phyloP scores from a whole-genome alignment of 2,329 filamentous ascomycete species.

The Aspergillus sp. region DNA sequence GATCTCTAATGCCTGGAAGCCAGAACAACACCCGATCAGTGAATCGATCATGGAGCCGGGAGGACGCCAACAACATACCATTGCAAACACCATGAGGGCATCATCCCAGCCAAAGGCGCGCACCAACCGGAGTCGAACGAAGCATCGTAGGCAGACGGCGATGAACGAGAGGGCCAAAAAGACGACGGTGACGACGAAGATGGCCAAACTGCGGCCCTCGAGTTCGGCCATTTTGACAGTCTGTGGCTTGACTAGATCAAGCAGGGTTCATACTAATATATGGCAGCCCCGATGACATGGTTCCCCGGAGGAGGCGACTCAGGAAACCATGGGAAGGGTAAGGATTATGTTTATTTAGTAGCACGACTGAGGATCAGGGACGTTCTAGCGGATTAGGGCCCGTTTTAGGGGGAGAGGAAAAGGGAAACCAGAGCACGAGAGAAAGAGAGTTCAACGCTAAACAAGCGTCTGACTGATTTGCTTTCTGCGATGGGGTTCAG shows the following conservation, averaged over 20 bases:
- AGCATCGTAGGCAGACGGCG: conserved; percentile 35
- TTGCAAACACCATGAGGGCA: conserved; percentile 35
- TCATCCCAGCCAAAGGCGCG: conserved; percentile 41
- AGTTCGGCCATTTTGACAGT: conserved; percentile 28
- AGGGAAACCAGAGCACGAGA: not conserved
- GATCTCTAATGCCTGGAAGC: conserved; percentile 28
- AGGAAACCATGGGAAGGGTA: conserved; percentile 1
- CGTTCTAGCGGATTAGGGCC: not conserved
- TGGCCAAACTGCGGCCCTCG: conserved; percentile 31
- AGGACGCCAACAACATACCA: conserved; percentile 25
- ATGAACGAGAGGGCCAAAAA: conserved; percentile 33
- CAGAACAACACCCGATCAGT: not conserved
- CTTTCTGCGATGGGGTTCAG: not conserved
- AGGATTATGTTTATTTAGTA: conserved; percentile 1
- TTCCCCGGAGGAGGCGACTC: conserved; percentile 6
- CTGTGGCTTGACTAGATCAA: conserved; percentile 7
- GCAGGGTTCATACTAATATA: conserved; percentile 12
- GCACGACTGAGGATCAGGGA: not conserved
- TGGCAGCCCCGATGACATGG: conserved; percentile 4
- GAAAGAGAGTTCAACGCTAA: conserved; percentile 3
- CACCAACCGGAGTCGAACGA: conserved; percentile 34
- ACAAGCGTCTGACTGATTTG: not conserved
- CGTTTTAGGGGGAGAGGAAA: conserved; percentile 1
- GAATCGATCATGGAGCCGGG: not conserved
- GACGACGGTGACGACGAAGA: conserved; percentile 32